These are phyloP conservation scores for Cutaneotrichosporon sp. DNA, from an alignment of 1,284 basidiomycete species.

Conservation along the genomic window DNA sequence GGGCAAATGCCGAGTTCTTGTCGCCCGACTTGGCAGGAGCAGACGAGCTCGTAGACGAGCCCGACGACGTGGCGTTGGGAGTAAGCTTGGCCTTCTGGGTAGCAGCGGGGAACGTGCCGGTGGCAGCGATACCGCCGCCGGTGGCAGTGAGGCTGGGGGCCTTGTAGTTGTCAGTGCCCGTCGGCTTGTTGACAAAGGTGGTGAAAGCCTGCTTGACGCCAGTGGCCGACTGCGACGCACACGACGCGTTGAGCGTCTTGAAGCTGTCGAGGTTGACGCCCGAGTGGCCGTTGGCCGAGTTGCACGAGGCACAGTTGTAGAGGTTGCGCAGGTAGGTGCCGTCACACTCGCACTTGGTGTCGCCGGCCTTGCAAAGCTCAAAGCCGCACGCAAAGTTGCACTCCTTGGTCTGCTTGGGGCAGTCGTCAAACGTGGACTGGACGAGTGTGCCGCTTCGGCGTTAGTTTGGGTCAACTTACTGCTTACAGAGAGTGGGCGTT, in stretches of 20 bases:
- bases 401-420: slow-evolving; percentile 20
- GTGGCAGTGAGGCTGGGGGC: slow-evolving; percentile 43
- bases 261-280: slow-evolving; percentile 26
- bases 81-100: slow-evolving; percentile 12
- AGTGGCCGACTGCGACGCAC: slow-evolving; percentile 40
- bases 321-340: slow-evolving; percentile 42
- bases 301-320: slow-evolving; percentile 47
- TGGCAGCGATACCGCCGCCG: slow-evolving; percentile 41
- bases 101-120: slow-evolving; percentile 24
- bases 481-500: slow-evolving; percentile 33
- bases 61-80: slow-evolving; percentile 8
- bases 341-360: slow-evolving; percentile 44
- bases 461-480: neutral
- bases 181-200: slow-evolving; percentile 26
- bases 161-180: slow-evolving; percentile 28
- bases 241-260: slow-evolving; percentile 36
- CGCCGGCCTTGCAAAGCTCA: slow-evolving; percentile 32
- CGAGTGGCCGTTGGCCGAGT: slow-evolving; percentile 44
- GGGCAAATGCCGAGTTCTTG: neutral
- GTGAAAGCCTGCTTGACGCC: slow-evolving; percentile 29
- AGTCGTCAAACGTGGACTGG: slow-evolving; percentile 30
- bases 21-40: no score
- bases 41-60: neutral
- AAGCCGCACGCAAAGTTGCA: slow-evolving; percentile 43
- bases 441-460: slow-evolving; percentile 21